Base-by-base conservation (phyloP, 2,329 filamentous ascomycete genomes). In the Trichoderma sp. region DNA sequence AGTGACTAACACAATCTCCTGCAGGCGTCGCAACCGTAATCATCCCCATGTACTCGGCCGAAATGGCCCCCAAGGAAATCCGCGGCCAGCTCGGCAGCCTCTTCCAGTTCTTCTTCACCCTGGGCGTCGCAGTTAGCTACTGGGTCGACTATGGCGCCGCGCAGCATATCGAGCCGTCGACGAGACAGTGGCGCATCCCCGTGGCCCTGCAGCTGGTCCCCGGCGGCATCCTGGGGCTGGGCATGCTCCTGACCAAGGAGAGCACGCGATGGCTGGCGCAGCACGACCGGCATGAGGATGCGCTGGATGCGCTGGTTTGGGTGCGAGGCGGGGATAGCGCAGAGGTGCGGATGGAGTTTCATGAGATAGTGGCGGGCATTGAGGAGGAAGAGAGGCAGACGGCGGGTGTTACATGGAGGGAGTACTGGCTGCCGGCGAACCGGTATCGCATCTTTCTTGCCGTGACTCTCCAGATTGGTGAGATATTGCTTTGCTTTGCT, bases 151-250 rank as follows among this genome's bases (percentile, higher is more conserved):
- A 84, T 64, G 84, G 77, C 5, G 82, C 83, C 5, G 71, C 74
- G 2, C 75, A 77, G 45, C 77, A 82, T 58, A 73, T 84, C 27
- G 67, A 74, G 0, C 52, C 74, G 1, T 76, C 75, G 0, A 81
- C 81, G 0, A 74, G 72, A 9, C 84, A 86, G 72, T 86, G 84
- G 84, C 83, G 84, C 69, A 80, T 85, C 17, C 81, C 84, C 7
- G 78, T 83, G 4, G 79, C 78, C 2, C 74, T 84, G 17, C 81
- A 85, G 71, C 77, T 86, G 6, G 76, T 85, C 1, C 81, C 82
- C 0, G 82, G 81, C 3, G 82, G 76, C 2, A 73, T 85, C 5
- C 72, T 85, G 8, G 80, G 82, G 0, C 68, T 83, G 19, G 83
- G 83, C 0, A 84, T 84, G 82, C 73, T 84, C 5, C 76, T 84